Evolutionary conservation across 345 rosid species (phyloP).

Genomic region (Eucalyptus pumila): DNA sequence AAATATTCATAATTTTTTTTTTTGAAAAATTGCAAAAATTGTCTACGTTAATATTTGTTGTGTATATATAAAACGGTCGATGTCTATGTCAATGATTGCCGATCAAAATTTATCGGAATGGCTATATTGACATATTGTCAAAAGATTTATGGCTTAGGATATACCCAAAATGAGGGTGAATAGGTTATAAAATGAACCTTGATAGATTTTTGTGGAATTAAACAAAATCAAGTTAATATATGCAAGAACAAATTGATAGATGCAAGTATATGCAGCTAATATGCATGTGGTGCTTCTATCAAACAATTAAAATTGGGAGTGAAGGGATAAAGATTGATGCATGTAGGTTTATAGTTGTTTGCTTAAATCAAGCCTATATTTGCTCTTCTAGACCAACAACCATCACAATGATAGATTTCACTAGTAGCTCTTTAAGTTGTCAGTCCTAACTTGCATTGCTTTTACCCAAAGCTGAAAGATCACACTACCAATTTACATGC

Average conservation of each 20-base stretch:
- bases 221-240: not conserved
- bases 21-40: not conserved
- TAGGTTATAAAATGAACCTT: not conserved
- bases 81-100: rapidly evolving
- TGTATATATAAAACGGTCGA: rapidly evolving
- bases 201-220: not conserved
- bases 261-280: not conserved
- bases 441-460: not conserved
- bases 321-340: not conserved
- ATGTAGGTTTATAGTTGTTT: not conserved
- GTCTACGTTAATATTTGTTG: not conserved
- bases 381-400: not conserved
- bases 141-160: not conserved
- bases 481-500: not conserved
- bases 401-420: not conserved
- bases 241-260: not conserved
- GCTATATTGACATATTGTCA: not conserved
- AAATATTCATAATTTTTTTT: not conserved
- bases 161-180: not conserved
- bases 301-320: not conserved
- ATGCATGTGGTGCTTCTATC: not conserved
- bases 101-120: not conserved
- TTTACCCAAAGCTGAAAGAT: not conserved
- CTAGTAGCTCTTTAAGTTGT: not conserved
- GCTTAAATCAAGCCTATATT: not conserved